Evolutionary conservation across 1,284 basidiomycete genomes (phyloP), one percentile per base, ranked within the genome.

Genomic region (Pyrrhoderma lamaoense): DNA sequence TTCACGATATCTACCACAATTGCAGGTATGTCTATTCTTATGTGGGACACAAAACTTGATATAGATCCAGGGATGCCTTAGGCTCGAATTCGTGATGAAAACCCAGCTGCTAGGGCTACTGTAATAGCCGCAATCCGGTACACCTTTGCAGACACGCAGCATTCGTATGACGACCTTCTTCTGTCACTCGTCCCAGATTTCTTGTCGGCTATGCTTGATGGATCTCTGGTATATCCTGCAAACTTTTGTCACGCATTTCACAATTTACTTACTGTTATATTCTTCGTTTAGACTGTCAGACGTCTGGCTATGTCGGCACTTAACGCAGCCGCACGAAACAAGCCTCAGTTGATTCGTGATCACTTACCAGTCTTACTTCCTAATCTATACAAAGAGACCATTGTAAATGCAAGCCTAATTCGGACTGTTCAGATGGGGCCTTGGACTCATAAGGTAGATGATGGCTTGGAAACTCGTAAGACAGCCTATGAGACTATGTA

Each of bases 401-500:
- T 77, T 31, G 70, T 93, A 61, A 89, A 92, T 60, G 76, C 80
- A 13, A 82, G 88, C 35, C 80, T 97, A 50, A 86, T 97, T 61
- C 82, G 91, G 27, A 90, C 88, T 4, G 93, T 99, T 7, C 85
- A 91, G 63, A 98, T 99, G 96, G 96, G 96, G 13, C 96, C 96
- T 0, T 99, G 93, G 86, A 93, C 89, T 49, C 92, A 95, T 67
- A 91, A 88, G 64, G 89, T 93, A 34, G 93, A 96, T 61, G 92
- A 95, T 59, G 93, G 93, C 47, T 73, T 96, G 8, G 93, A 96
- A 58, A 80, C 91, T n/a, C 83, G 91, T 50, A 93, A 95, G 75
- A 94, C 91, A 0, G 95, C 95, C 1, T 98, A 91, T 68, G 95
- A 99, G 69, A 95, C 94, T 3, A 90, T 99, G 76, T 95, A 95